Base-by-base conservation (phyloP, 129 eudicot genomes). In the Lactuca saligna region DNA sequence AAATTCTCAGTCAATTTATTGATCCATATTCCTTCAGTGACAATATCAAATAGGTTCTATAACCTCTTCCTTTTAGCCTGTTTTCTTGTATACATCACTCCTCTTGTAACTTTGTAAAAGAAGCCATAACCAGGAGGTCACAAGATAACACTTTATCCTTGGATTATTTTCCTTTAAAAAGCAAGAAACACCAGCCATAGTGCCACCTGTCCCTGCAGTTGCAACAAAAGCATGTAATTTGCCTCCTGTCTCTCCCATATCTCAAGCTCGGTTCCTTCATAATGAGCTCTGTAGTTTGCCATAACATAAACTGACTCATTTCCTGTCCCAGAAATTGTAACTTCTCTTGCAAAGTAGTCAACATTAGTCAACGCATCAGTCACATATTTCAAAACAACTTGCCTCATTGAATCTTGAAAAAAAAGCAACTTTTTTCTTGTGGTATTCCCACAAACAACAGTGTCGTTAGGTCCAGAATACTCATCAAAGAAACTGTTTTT, bases 101-200 rank as follows among this genome's bases (percentile, higher is more conserved):
- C 99, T 78, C 99, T 82, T 38, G 88, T 87, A 74, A 89, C 97
- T 68, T 87, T 85, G 81, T 93, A 89, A 82, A 71, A 93, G 80
- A 93, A 79, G 69, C 99, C 99, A 70, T 97, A 93, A 65, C 99
- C 97, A 38, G 97, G 99, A 54, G 99, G 99, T 97, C 56, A 93
- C 81, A 17, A 93, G 88, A 69, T 77, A 93, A 79, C 99, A 89
- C 79, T 89, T 87, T 50, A 89, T 81, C 25, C 72, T 75, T 31
- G 95, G 59, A 66, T 93, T 78, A 60, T 83, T 87, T 69, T 86
- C 95, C 99, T 93, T 89, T 37, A 93, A 78, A 72, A 79, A 93
- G 13, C 82, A 68, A 63, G 99, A 89, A 77, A 93, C 85, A 55
- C 99, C 95, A 55, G 99, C 92, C 16, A 93, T 79, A 9, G 97